Percentiles rank a stretch among this genome's conserved stretches.
Conservation (phyloP, 495 filamentous ascomycete species). For the Penicillium egyptiacum region DNA sequence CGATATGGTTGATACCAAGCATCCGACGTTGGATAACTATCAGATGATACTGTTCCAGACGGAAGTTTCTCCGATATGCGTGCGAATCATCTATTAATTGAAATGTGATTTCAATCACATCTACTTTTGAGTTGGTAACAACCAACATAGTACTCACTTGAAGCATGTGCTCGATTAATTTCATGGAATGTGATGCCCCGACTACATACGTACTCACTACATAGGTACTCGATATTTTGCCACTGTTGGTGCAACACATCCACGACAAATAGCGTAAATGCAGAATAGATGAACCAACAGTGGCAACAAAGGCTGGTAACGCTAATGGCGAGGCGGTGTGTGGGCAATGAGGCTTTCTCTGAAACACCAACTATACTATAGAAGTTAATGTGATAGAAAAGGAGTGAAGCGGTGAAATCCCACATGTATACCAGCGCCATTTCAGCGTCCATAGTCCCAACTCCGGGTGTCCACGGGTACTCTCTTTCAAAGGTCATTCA, state of each 20-base stretch:
- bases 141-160: conserved; percentile 27
- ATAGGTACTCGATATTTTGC: conserved; percentile 10
- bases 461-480: not conserved
- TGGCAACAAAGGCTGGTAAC: not conserved
- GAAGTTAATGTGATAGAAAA: not conserved
- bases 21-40: not conserved
- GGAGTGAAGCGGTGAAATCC: not conserved
- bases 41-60: not conserved
- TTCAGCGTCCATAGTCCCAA: not conserved
- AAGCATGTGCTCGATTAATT: conserved; percentile 63
- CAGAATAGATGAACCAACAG: not conserved
- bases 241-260: conserved; percentile 60
- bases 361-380: not conserved
- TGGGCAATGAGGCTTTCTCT: not conserved
- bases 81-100: conserved; percentile 58
- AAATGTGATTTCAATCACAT: not conserved
- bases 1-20: not conserved
- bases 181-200: not conserved
- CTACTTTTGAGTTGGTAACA: conserved; percentile 30
- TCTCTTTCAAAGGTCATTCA: conserved; percentile 31
- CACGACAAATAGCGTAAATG: not conserved
- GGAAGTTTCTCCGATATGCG: conserved; percentile 34
- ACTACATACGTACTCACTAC: too few relatives aligned
- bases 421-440: not conserved
- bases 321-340: not conserved